Percentiles rank a stretch among this genome's conserved stretches.
These are phyloP conservation scores for Podospora bellae-mahoneyi DNA, from an alignment of 495 filamentous ascomycete genomes.

Conservation along the genomic window DNA sequence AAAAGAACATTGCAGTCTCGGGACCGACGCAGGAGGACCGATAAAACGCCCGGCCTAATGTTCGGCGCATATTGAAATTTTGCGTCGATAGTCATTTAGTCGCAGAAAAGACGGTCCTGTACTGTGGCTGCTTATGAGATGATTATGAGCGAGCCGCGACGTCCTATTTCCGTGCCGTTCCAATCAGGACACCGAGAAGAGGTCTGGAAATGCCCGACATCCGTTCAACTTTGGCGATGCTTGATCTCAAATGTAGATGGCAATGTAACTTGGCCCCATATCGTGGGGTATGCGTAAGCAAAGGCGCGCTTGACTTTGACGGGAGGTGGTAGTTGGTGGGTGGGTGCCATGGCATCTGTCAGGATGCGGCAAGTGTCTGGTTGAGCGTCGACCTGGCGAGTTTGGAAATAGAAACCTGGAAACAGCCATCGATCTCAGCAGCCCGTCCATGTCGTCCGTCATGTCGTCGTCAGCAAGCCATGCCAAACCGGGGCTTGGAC, in stretches of 20 bases:
- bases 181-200: slow-evolving; percentile 8
- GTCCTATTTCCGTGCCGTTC: slow-evolving; percentile 29
- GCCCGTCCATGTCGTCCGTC: background rate
- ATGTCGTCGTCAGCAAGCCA: slow-evolving; percentile 6
- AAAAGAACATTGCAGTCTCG: slow-evolving; percentile 4
- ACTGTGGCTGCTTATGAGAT: slow-evolving; percentile 31
- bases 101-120: slow-evolving; percentile 2
- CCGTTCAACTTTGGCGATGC: slow-evolving; percentile 19
- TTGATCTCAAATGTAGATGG: slow-evolving; percentile 18
- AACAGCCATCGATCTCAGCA: background rate
- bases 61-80: slow-evolving; percentile 19
- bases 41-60: slow-evolving; percentile 13
- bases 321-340: background rate
- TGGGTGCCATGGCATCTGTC: slow-evolving; percentile 6
- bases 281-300: slow-evolving; percentile 28
- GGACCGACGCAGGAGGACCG: slow-evolving; percentile 16
- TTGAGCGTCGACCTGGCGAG: background rate
- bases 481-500: background rate
- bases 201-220: background rate
- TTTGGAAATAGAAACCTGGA: slow-evolving; percentile 7
- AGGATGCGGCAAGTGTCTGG: slow-evolving; percentile 7
- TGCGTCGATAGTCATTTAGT: slow-evolving; percentile 19
- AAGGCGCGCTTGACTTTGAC: slow-evolving; percentile 15
- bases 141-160: slow-evolving; percentile 29
- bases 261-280: slow-evolving; percentile 15